These are phyloP conservation scores for Elasticomyces elasticus DNA, from an alignment of 495 filamentous ascomycete species.

Conservation along the genomic window DNA sequence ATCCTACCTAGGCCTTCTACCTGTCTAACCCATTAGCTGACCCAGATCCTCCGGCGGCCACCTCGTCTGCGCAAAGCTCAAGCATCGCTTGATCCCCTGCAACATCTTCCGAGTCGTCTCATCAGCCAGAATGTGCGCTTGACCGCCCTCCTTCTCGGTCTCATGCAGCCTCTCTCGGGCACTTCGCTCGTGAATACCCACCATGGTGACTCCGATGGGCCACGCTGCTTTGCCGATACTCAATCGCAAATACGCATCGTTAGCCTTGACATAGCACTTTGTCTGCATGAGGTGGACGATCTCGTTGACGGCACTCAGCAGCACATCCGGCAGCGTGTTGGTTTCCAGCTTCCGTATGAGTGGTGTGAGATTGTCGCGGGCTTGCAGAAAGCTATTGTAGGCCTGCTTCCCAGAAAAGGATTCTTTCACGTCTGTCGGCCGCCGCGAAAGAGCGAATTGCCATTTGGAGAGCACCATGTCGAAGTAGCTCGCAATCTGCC, in stretches of 20 bases:
- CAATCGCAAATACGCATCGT: conserved; percentile 82
- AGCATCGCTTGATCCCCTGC: conserved; percentile 93
- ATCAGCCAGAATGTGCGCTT: conserved; percentile 94
- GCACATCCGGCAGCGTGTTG: conserved; percentile 55
- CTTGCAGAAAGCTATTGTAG: conserved; percentile 65
- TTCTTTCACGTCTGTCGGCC: conserved; percentile 52
- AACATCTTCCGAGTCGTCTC: conserved; percentile 90
- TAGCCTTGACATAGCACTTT: conserved; percentile 86
- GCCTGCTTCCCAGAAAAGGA: conserved; percentile 71
- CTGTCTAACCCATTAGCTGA: conserved; percentile 71
- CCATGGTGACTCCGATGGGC: conserved; percentile 99
- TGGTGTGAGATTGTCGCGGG: conserved; percentile 74
- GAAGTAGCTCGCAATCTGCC: conserved; percentile 88
- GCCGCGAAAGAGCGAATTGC: conserved; percentile 64
- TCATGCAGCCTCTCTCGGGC: conserved; percentile 92
- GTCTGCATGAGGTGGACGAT: conserved; percentile 87
- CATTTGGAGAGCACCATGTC: conserved; percentile 84
- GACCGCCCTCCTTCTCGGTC: conserved; percentile 38
- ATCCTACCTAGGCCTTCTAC: neutral
- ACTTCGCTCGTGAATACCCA: conserved; percentile 94
- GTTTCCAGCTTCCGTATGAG: conserved; percentile 85
- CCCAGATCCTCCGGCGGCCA: conserved; percentile 90
- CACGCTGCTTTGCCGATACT: conserved; percentile 98
- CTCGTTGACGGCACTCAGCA: conserved; percentile 81
- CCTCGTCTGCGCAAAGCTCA: conserved; percentile 92